A percentile compares a stretch with the other conserved stretches of the same genome.
phyloP scores from a whole-genome alignment of 495 filamentous ascomycete genomes.

The Opeltia flavorubescens region DNA sequence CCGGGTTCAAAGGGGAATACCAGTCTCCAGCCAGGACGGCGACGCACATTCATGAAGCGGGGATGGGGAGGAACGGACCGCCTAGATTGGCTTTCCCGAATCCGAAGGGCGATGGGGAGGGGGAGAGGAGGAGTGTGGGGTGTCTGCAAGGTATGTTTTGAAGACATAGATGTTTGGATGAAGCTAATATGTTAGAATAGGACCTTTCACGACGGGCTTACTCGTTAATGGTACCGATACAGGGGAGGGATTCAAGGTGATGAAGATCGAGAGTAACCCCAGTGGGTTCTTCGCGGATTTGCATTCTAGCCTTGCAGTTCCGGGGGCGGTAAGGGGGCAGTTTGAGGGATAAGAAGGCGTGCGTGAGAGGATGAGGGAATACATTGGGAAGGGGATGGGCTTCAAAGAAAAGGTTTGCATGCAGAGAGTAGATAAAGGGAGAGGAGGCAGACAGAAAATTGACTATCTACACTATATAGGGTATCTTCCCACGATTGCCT shows the following conservation, averaged over 20 bases:
- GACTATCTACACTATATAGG: no score
- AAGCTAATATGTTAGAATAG: no score
- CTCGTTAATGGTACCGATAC: constrained; percentile 19
- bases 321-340: constrained; percentile 24
- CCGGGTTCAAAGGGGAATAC: constrained; percentile 24
- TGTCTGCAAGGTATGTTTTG: constrained; percentile 16
- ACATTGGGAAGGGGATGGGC: no score
- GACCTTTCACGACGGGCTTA: constrained; percentile 29
- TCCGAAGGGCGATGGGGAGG: constrained; percentile 17
- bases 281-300: constrained; percentile 23
- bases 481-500: no score
- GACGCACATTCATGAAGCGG: constrained; percentile 29
- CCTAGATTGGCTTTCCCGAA: constrained; percentile 31
- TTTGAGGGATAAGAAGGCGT: constrained; percentile 8
- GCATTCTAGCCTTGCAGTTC: constrained; percentile 21
- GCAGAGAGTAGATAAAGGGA: no score
- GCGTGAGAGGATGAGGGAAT: no score
- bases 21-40: constrained; percentile 23
- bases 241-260: constrained; percentile 23
- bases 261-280: constrained; percentile 23
- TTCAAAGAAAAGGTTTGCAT: no score
- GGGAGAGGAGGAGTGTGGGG: constrained; percentile 18
- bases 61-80: constrained; percentile 19
- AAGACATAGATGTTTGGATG: background rate
- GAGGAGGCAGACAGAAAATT: no score